Percentiles rank a stretch among this genome's conserved stretches.
phyloP scores from a whole-genome alignment of 345 rosid species.

The Geranium rotundifolium region DNA sequence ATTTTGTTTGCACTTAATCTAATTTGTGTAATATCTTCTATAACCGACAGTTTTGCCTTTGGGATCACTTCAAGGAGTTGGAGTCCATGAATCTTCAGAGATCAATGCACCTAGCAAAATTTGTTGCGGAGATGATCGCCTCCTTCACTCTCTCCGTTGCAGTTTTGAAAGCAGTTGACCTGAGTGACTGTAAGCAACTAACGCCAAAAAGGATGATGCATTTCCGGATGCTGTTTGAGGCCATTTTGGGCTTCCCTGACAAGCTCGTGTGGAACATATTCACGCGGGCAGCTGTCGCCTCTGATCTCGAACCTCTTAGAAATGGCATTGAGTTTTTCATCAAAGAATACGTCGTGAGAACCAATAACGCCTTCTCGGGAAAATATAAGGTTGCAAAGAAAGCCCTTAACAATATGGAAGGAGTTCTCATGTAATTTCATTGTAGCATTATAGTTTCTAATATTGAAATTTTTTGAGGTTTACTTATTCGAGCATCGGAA shows the following conservation, averaged over 20 bases:
- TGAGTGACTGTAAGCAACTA: constrained; percentile 39
- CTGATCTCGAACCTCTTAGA: constrained; percentile 58
- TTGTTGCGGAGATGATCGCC: constrained; percentile 68
- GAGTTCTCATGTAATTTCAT: constrained; percentile 38
- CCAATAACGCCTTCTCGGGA: constrained; percentile 23
- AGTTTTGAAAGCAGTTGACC: constrained; percentile 54
- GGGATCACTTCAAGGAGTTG: constrained; percentile 86
- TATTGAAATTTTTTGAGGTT: constrained; percentile 7
- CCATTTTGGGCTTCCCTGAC: constrained; percentile 55
- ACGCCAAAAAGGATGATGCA: constrained; percentile 65
- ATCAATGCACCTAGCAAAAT: constrained; percentile 83
- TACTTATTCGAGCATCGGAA: background rate
- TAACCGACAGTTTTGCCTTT: constrained; percentile 54
- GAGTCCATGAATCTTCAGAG: constrained; percentile 59
- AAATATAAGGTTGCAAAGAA: constrained; percentile 65
- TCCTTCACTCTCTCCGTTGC: constrained; percentile 64
- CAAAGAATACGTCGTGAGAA: constrained; percentile 54
- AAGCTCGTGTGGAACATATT: constrained; percentile 62
- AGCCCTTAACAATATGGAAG: constrained; percentile 57
- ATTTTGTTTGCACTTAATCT: background rate
- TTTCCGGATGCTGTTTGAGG: constrained; percentile 72
- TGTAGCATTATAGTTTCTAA: background rate
- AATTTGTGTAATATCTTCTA: constrained; percentile 1
- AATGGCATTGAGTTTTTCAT: constrained; percentile 60
- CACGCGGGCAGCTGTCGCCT: constrained; percentile 54